These are phyloP conservation scores for Pseudopediastrum boryanum DNA, from an alignment of 139 green algal genomes.

Conservation along the genomic window DNA sequence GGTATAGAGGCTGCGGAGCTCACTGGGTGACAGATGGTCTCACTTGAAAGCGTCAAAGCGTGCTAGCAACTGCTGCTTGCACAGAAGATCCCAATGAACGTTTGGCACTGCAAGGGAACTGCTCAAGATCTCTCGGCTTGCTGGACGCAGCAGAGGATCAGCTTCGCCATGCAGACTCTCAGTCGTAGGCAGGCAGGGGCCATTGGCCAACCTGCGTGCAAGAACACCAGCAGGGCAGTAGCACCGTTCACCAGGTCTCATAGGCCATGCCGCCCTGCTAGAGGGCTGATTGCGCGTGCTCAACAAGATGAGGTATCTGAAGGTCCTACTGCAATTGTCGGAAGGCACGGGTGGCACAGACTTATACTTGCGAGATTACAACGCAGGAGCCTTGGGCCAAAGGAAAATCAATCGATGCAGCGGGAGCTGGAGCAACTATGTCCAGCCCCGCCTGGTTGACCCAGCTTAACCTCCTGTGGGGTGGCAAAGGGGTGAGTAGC, in stretches of 20 bases:
- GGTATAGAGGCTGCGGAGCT: no score
- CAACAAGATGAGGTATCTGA: background rate
- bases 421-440: constrained; percentile 76
- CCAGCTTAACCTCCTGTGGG: constrained; percentile 88
- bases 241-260: background rate
- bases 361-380: background rate
- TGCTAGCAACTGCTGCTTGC: no score
- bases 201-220: no score
- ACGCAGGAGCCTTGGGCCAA: background rate
- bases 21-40: no score
- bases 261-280: background rate
- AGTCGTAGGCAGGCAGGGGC: no score
- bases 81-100: no score
- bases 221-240: background rate
- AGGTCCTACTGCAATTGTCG: no score
- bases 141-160: no score
- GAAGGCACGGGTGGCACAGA: background rate
- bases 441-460: constrained; percentile 88
- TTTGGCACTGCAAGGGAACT: no score
- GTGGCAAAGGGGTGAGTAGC: constrained; percentile 77
- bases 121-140: no score
- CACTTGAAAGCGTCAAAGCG: no score
- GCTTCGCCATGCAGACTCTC: no score
- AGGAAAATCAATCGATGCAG: constrained; percentile 78
- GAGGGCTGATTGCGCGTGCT: background rate